Evolutionary conservation across 441 rosid species (phyloP), one percentile per base, ranked within the genome.

Genomic region (Adansonia gregorii): DNA sequence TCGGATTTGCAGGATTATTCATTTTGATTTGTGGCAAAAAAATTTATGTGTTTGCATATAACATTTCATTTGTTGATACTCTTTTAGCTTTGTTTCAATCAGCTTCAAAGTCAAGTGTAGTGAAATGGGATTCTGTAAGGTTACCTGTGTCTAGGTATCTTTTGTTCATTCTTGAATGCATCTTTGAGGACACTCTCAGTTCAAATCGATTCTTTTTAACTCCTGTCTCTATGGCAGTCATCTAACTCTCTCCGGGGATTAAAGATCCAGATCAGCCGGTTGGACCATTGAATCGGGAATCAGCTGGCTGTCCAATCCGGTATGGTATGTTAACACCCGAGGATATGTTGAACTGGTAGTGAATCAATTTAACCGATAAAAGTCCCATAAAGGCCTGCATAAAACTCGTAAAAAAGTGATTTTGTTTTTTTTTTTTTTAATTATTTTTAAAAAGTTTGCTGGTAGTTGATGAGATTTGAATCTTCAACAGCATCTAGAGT

Each of bases 1-100:
- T 73, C 89, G 14, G 98, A 96, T 83, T 68, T 94, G 82, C 93
- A 92, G 84, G 99, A 96, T 43, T 96, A 94, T 88, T 91, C 93
- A 14, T 94, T 94, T 86, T 94, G 87, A 93, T 74, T 69, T 78
- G 43, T 10, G 17, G 27, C 6, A 8, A 27, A 39, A 49, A 27
- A 64, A 76, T 6, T 76, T 61, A 20, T 49, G 3, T 54, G 27
- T 45, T 31, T 39, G 65, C 76, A 56, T 35, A 39, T 55, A 55
- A 51, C 17, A 17, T 27, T 9, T 75, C 10, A 63, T 10, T 63
- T 10, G n/a, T 22, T 75, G 17, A 59, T 27, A 2, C 48, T 14
- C 35, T 8, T 27, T 61, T 27, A 8, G 56, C 35, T 27, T 39
- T 48, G 70, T 59, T 46, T 60, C 14, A 8, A 15, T 67, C 60